Evolutionary conservation across 805 yeast species (phyloP), one percentile per base, ranked within the genome.

Genomic region (Ogataea glucozyma): DNA sequence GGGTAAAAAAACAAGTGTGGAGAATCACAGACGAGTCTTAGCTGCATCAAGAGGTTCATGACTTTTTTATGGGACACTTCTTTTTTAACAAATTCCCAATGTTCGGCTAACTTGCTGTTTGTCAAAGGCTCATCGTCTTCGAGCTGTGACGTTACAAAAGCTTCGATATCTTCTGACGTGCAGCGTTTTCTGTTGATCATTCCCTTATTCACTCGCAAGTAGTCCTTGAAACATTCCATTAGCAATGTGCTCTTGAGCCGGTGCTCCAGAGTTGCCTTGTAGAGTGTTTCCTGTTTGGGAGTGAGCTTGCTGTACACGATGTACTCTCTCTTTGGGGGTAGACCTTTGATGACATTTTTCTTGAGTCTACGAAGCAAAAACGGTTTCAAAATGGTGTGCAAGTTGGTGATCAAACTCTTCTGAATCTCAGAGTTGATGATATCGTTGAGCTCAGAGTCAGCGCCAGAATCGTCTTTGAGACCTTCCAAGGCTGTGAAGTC

Each of bases 291-390:
- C 64, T 91, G 99, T 29, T 70, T 56, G 0, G 69, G 61, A 0
- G 91, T 76, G 44, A 91, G 62, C 3, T 83, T 78, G 5, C 88
- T 78, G 61, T 86, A 88, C 2, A 91, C 71, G 31, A 88, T 76
- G 56, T 88, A 91, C 63, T 91, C 99, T 48, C 93, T 80, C 63
- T 93, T 93, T 1, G 91, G 85, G 1, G 97, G 98, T 42, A 93
- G 68, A 30, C 74, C 73, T 21, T 71, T 72, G 13, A 85, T 69
- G 1, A 87, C 96, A 43, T 79, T 83, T 41, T 72, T 76, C 59
- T 91, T 91, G 60, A 91, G 66, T 44, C 99, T 72, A 55, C 99
- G 73, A 33, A 91, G 70, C 18, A 91, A 63, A 54, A 93, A 91
- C 0, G 99, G 99, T 54, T 88, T 82, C 49, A 91, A 68, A 40